Percentiles rank a stretch among this genome's conserved stretches.
Evolutionary conservation across 2,329 filamentous ascomycete genomes (phyloP).

Genomic region (Ceratocystis cubensis): DNA sequence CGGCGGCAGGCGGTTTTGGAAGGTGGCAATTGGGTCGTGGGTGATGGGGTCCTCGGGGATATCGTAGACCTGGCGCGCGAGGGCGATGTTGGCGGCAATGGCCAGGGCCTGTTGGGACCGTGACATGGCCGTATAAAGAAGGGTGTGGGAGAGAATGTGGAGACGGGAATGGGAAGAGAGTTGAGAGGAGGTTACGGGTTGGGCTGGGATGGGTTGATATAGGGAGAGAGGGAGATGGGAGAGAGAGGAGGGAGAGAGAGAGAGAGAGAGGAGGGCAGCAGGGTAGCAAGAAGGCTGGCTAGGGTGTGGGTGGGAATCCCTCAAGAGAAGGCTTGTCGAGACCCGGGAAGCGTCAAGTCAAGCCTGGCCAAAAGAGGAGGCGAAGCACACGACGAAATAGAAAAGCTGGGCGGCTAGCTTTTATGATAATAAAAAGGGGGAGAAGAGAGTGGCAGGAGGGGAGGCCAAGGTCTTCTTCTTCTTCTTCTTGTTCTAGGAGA

Average conservation of each 20-base stretch:
- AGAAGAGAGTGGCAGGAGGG: not conserved
- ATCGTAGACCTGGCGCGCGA: slow-evolving; percentile 20
- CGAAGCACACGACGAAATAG: not conserved
- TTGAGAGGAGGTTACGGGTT: not conserved
- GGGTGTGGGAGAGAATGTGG: not conserved
- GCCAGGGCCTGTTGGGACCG: slow-evolving; percentile 14
- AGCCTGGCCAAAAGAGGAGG: not conserved
- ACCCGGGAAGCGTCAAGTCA: not conserved
- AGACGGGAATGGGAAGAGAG: not conserved
- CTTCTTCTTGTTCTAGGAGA: not conserved
- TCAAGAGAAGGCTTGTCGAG: not conserved
- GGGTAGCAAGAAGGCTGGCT: not conserved
- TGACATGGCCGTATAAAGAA: not conserved
- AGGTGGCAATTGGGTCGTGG: slow-evolving; percentile 16
- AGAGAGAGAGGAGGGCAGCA: not conserved
- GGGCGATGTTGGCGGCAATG: slow-evolving; percentile 18
- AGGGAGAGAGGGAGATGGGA: not conserved
- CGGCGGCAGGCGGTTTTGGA: slow-evolving; percentile 5
- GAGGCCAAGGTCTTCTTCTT: not conserved
- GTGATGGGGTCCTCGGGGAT: slow-evolving; percentile 19
- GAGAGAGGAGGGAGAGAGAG: not conserved
- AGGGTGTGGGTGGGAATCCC: not conserved
- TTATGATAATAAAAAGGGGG: not conserved
- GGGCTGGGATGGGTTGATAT: not conserved
- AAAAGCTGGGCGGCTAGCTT: not conserved